Conservation (phyloP, 2,329 filamentous ascomycete genomes). For the Eutypella sp. region DNA sequence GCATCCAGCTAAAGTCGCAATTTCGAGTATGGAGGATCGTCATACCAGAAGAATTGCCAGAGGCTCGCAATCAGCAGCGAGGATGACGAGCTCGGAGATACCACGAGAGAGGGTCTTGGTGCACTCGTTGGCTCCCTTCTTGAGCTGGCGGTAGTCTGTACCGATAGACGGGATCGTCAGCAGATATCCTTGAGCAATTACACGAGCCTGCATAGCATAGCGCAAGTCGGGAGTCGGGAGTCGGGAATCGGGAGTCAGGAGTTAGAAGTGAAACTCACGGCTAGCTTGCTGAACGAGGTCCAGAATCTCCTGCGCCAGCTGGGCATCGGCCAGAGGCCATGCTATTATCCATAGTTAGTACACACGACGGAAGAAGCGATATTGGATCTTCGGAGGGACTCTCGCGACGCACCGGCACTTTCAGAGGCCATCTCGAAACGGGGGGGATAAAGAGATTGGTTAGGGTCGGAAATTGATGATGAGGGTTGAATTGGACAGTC, state of each 20-base stretch:
- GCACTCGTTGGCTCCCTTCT: constrained; percentile 82
- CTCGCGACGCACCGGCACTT: constrained; percentile 17
- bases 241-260: neutral
- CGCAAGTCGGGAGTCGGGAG: too few species aligned
- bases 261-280: constrained; percentile 25
- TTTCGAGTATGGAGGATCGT: neutral
- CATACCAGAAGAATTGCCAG: constrained; percentile 70
- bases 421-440: constrained; percentile 6
- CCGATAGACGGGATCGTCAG: too few species aligned
- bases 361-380: constrained; percentile 2
- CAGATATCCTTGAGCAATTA: too few species aligned
- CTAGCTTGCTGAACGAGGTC: constrained; percentile 71
- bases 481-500: neutral
- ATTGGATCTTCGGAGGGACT: neutral
- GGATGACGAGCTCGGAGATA: constrained; percentile 81
- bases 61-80: constrained; percentile 83
- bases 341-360: constrained; percentile 40
- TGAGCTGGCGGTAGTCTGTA: constrained; percentile 64
- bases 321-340: constrained; percentile 68
- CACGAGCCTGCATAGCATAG: too few species aligned
- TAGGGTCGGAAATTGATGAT: constrained; percentile 1
- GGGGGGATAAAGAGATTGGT: neutral
- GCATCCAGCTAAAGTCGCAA: neutral
- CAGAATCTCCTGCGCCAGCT: constrained; percentile 75
- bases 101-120: constrained; percentile 91